phyloP scores from a whole-genome alignment of 805 yeast genomes.

The Starmera pachycereana region DNA sequence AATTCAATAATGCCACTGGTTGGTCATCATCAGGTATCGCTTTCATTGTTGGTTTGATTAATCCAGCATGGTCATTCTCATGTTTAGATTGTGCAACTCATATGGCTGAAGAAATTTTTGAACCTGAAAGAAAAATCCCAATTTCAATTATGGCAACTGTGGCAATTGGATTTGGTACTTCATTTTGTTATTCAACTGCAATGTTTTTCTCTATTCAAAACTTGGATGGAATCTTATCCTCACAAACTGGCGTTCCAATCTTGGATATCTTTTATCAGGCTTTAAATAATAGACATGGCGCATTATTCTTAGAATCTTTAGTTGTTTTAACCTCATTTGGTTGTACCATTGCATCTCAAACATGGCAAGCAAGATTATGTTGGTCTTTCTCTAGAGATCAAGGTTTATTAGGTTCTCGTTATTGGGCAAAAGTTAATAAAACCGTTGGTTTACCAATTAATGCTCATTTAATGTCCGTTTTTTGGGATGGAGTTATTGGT shows the following conservation, averaged over 20 bases:
- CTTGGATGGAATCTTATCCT: conserved; percentile 34
- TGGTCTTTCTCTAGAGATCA: conserved; percentile 65
- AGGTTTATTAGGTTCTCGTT: conserved; percentile 45
- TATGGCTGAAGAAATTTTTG: conserved; percentile 52
- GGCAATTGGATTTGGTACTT: conserved; percentile 54
- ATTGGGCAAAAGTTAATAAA: conserved; percentile 37
- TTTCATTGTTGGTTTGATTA: conserved; percentile 58
- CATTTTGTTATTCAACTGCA: conserved; percentile 39
- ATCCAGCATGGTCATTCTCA: conserved; percentile 61
- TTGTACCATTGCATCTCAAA: conserved; percentile 49
- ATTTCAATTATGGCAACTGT: conserved; percentile 53
- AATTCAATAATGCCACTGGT: conserved; percentile 47
- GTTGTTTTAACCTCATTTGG: conserved; percentile 45
- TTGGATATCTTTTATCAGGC: conserved; percentile 55
- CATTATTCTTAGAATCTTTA: conserved; percentile 38
- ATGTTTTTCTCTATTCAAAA: conserved; percentile 52
- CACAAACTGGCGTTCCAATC: conserved; percentile 51
- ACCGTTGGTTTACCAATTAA: conserved; percentile 44
- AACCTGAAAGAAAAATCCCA: conserved; percentile 48
- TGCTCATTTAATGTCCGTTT: conserved; percentile 47
- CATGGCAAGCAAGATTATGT: conserved; percentile 59
- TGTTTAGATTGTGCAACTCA: conserved; percentile 67
- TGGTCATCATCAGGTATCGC: conserved; percentile 52
- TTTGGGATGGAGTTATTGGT: conserved; percentile 43
- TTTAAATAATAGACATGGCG: conserved; percentile 40